Evolutionary conservation across 2,329 filamentous ascomycete genomes (phyloP).

Genomic region (Aspergillus neoniger): DNA sequence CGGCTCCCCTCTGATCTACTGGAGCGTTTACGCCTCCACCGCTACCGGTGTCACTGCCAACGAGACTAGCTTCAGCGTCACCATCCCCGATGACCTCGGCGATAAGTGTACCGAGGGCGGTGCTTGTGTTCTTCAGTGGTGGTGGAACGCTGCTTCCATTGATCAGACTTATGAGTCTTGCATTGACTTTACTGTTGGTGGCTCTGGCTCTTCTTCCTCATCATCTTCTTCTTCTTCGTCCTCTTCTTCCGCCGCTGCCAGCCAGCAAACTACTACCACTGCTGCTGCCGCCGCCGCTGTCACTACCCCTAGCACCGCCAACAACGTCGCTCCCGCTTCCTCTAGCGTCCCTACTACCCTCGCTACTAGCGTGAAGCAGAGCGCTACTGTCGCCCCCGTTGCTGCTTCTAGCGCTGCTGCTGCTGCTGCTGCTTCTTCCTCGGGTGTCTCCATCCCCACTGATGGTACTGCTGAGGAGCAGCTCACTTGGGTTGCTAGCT

Average conservation of each 20-base stretch:
- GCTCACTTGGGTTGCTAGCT: constrained; percentile 18
- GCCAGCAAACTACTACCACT: constrained; percentile 6
- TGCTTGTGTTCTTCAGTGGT: constrained; percentile 39
- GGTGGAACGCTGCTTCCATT: constrained; percentile 36
- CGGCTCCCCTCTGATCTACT: constrained; percentile 36
- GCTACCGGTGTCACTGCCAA: constrained; percentile 28
- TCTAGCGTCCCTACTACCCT: constrained; percentile 16
- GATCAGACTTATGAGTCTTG: constrained; percentile 42
- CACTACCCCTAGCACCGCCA: constrained; percentile 15
- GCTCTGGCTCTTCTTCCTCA: constrained; percentile 21
- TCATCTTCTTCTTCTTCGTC: constrained; percentile 20
- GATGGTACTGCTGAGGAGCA: constrained; percentile 23
- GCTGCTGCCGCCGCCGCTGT: constrained; percentile 18
- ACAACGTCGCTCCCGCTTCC: constrained; percentile 13
- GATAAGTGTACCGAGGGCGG: constrained; percentile 30
- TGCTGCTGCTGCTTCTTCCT: not conserved
- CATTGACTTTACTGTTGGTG: constrained; percentile 35
- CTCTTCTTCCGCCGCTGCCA: constrained; percentile 14
- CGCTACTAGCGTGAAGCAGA: constrained; percentile 14
- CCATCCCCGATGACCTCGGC: constrained; percentile 33
- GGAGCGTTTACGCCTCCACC: constrained; percentile 35
- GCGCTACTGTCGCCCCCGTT: constrained; percentile 15
- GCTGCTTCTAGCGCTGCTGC: constrained; percentile 7
- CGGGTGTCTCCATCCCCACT: constrained; percentile 17
- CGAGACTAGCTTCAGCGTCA: constrained; percentile 35